Conservation (phyloP, 2,329 filamentous ascomycete genomes). For the Neospermospora avenae region DNA sequence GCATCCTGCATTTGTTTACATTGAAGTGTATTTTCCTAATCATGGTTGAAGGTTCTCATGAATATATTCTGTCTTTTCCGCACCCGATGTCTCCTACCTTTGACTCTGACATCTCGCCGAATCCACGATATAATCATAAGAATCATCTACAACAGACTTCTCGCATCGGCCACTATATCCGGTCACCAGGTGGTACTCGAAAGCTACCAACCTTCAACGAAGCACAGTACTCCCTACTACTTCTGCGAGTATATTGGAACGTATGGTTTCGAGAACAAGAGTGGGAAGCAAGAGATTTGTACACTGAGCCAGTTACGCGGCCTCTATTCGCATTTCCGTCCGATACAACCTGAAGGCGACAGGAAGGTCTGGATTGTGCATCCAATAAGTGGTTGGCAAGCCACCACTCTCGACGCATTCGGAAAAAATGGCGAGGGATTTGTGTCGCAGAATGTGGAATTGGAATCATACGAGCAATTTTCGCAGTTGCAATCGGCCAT, state of each 20-base stretch:
- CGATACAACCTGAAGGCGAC: slow-evolving; percentile 54
- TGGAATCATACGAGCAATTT: slow-evolving; percentile 71
- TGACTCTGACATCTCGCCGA: slow-evolving; percentile 58
- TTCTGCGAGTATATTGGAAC: slow-evolving; percentile 67
- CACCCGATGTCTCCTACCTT: slow-evolving; percentile 49
- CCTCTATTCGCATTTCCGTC: slow-evolving; percentile 70
- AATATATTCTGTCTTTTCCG: too few species aligned
- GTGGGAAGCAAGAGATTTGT: too few species aligned
- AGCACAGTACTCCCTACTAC: slow-evolving; percentile 65
- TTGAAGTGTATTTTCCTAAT: too few species aligned
- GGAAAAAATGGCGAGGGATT: slow-evolving; percentile 37
- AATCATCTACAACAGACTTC: slow-evolving; percentile 62
- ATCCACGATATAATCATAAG: slow-evolving; percentile 61
- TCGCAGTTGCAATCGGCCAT: slow-evolving; percentile 68
- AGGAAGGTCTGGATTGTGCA: slow-evolving; percentile 39
- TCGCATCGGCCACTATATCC: slow-evolving; percentile 51
- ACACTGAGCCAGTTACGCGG: slow-evolving; percentile 41
- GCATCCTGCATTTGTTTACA: too few species aligned
- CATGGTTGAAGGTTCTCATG: too few species aligned
- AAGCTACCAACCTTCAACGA: slow-evolving; percentile 71
- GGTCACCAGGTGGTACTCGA: slow-evolving; percentile 71
- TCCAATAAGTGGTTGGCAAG: slow-evolving; percentile 40
- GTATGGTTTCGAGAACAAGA: slow-evolving; percentile 42
- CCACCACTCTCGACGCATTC: slow-evolving; percentile 24
- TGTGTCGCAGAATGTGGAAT: slow-evolving; percentile 56